Percentiles rank a stretch among this genome's conserved stretches.
Conservation (phyloP, 257 asterid species). For the Lavandula angustifolia region DNA sequence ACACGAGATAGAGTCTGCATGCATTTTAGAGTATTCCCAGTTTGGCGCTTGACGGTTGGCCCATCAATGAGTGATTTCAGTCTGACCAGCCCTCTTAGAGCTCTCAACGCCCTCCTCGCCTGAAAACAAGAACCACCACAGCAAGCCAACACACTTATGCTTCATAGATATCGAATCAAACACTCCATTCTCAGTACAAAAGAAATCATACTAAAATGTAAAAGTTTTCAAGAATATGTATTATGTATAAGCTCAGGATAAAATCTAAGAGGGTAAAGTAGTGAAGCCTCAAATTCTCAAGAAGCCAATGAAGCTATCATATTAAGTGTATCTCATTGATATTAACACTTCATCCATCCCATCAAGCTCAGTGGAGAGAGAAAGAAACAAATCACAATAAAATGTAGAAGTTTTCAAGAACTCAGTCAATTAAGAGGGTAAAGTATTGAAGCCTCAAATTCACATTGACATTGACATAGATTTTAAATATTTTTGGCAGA, state of each 20-base stretch:
- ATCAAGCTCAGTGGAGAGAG: slow-evolving; percentile 6
- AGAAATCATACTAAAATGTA: not conserved
- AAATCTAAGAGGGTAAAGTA: too few species aligned
- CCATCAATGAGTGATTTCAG: slow-evolving; percentile 86
- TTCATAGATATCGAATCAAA: not conserved
- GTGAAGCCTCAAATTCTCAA: slow-evolving; percentile 4
- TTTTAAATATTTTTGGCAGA: not conserved
- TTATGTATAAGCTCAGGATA: too few species aligned
- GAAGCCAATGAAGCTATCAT: not conserved
- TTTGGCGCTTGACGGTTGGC: slow-evolving; percentile 78
- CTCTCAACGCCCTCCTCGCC: slow-evolving; percentile 92
- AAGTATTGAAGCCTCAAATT: not conserved
- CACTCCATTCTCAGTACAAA: not conserved
- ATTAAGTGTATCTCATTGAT: not conserved
- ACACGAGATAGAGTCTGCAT: slow-evolving; percentile 87
- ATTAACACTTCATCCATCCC: not conserved
- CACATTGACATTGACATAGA: not conserved
- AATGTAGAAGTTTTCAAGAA: too few species aligned
- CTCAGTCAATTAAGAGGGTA: too few species aligned
- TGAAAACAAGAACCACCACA: slow-evolving; percentile 33
- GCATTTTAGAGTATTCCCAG: slow-evolving; percentile 76
- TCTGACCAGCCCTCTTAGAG: slow-evolving; percentile 89
- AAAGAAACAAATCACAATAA: not conserved
- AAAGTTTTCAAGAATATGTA: not conserved
- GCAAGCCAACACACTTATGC: not conserved